These are phyloP conservation scores for Cnidoscolus chayamansa DNA, from an alignment of 441 rosid genomes.

Conservation along the genomic window DNA sequence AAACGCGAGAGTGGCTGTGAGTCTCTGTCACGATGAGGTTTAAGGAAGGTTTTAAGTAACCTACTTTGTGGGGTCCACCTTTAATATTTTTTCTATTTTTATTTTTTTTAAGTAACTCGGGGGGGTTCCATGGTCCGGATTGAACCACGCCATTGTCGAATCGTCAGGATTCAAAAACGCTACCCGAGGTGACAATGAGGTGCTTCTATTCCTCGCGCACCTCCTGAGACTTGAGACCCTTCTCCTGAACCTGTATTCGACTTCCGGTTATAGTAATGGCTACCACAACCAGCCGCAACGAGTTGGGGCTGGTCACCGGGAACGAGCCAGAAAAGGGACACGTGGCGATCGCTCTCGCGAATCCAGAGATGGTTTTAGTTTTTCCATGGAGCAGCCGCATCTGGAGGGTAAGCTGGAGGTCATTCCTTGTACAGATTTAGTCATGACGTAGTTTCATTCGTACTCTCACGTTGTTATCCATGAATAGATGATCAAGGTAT, in stretches of 20 bases:
- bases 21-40: conserved; percentile 9
- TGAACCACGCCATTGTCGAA: not conserved
- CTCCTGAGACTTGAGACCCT: not conserved
- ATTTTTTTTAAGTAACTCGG: not conserved
- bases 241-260: conserved; percentile 20
- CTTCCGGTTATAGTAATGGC: conserved; percentile 24
- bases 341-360: conserved; percentile 31
- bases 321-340: conserved; percentile 24
- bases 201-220: not conserved
- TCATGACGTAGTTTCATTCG: conserved; percentile 81
- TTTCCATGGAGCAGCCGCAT: conserved; percentile 22
- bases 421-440: conserved; percentile 89
- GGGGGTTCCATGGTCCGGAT: not conserved
- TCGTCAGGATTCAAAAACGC: conserved; percentile 1
- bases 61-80: not conserved
- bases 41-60: conserved; percentile 22
- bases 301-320: conserved; percentile 22
- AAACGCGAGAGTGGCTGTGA: not conserved
- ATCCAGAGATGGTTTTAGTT: conserved; percentile 29
- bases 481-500: conserved; percentile 96
- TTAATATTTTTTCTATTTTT: too few species aligned
- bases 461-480: conserved; percentile 96
- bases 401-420: conserved; percentile 31
- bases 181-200: not conserved
- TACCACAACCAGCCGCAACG: conserved; percentile 36